These are phyloP conservation scores for Mucuna pruriens DNA, from an alignment of 306 rosid genomes.

Conservation along the genomic window DNA sequence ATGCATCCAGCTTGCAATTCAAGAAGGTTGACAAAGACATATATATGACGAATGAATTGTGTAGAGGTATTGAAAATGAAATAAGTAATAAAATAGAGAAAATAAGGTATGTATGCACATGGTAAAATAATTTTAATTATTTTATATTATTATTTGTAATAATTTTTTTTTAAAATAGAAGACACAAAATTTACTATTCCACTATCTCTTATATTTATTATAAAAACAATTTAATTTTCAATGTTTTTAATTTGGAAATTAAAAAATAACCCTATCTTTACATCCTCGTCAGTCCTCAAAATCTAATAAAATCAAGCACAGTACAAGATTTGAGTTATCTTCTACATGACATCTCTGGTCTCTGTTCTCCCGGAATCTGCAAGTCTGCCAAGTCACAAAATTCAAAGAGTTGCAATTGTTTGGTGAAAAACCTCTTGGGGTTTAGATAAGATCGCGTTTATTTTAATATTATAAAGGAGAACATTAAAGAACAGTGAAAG, in stretches of 20 bases:
- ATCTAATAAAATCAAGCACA: neutral
- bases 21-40: no score
- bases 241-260: no score
- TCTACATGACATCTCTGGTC: neutral
- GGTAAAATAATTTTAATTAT: no score
- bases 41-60: no score
- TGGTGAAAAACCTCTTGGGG: neutral
- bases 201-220: neutral
- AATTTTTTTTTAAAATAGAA: no score
- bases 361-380: neutral
- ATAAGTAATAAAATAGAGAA: no score
- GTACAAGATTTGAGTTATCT: neutral
- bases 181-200: no score
- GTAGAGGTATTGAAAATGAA: no score
- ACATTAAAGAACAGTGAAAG: neutral
- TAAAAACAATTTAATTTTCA: neutral
- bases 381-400: neutral
- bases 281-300: neutral
- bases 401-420: neutral
- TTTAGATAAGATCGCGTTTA: constrained; percentile 30
- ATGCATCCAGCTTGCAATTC: no score
- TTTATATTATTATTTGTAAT: no score
- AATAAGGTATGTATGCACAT: no score
- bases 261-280: neutral
- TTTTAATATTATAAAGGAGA: neutral